Base-by-base conservation (phyloP, 768 basidiomycete genomes). In the Russula compacta region DNA sequence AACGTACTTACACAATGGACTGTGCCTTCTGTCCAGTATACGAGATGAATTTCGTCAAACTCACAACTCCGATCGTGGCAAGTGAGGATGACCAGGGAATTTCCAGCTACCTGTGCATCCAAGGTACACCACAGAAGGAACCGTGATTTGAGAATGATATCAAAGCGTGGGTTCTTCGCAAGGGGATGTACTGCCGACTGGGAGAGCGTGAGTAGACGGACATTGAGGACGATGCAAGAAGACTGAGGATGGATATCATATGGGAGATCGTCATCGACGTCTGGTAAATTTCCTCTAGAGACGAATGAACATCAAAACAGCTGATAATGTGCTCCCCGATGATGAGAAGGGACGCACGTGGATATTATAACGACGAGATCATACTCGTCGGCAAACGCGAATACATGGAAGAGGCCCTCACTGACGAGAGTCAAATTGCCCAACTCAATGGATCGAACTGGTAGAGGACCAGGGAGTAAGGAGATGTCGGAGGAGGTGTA, bases 11-110 rank as follows among this genome's bases (percentile, higher is more conserved):
- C 61, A 38, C 61, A 58, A 32, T 58, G 40, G 21, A 53, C 39
- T 3, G 33, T 54, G 52, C 61, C 56, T 35, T 58, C 56, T 58
- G n/a, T 63, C 61, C 61, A 63, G n/a, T 58, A 21, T 33, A 63
- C 44, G 1, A 63, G 56, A 21, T 63, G 52, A 2, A 63, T 54
- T 48, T 63, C 61, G 33, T 63, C 61, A 38, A 63, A 58, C 14
- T 58, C 56, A 43, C 21, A 58, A 36, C 51, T 58, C 56, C 61
- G 58, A 43, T 51, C 56, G 39, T 63, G 61, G 19, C 51, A 63
- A 1, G 61, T 63, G 52, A 63, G 56, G 24, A 63, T 58, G 5
- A 58, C 52, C 8, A 63, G 47, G 46, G 40, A 58, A 36, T 58
- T 48, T n/a, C 51, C 61, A 10, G 61, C 57, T 15, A 63, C 39